Evolutionary conservation across 257 asterid species (phyloP), one percentile per base, ranked within the genome.

Genomic region (Asclepias syriaca): DNA sequence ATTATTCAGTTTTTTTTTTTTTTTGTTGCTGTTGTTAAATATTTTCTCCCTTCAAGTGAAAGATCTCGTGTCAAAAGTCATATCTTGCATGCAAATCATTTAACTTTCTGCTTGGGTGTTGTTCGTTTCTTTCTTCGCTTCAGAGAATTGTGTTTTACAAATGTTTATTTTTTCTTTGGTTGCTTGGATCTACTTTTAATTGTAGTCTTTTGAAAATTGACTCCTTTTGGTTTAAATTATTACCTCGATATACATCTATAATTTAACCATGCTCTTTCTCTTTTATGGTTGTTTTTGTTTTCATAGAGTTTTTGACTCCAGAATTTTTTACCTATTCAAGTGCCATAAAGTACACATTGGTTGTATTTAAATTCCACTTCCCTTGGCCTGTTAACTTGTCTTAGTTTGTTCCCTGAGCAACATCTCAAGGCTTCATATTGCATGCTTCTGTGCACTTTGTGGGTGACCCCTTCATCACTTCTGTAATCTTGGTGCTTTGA

Each of bases 401-500:
- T 29, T 48, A 3, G 24, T 3, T 48, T 27, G 16, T 37, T 5
- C n/a, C 4, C 21, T 32, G 19, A 10, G 34, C 29, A 34, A 34
- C 81, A 74, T 39, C 37, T 13, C 27, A 19, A 34, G 22, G 24
- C 40, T 63, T n/a, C 22, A 13, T 21, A 19, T 21, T 24, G 7
- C 67, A 37, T 16, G 8, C 39, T 29, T 51, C 61, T 45, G 57
- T 79, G 79, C 77, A 77, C 74, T 77, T 77, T 73, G 74, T 79
- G 82, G 75, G 77, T 80, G 76, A 3, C 22, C 21, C 71, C 70
- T 78, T 72, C 73, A 79, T 61, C 81, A 49, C 72, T 75, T 79
- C 80, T 77, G 56, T 72, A 79, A 70, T 82, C 67, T 54, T 81
- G 65, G 77, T 84, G 71, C 63, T 91, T 76, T 78, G 53, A 81